Evolutionary conservation across 176 grass and related monocot species (phyloP).

Genomic region (Zea mays): DNA sequence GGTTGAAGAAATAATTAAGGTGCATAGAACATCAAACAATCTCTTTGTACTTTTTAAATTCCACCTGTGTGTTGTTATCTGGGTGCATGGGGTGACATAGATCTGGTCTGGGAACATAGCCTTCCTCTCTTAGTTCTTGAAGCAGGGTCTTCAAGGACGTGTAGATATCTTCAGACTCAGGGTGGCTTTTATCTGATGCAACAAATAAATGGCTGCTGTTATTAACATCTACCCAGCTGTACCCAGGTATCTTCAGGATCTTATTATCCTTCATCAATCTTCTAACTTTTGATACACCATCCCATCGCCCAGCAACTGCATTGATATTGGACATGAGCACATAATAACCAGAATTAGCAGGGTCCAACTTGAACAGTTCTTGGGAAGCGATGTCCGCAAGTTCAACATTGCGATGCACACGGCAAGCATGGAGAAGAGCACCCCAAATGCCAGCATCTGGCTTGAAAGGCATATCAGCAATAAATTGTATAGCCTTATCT

Average conservation of each 20-base stretch:
- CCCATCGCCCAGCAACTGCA: constrained; percentile 80
- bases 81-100: constrained; percentile 32
- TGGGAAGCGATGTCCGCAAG: constrained; percentile 70
- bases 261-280: constrained; percentile 84
- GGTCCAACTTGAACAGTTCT: constrained; percentile 69
- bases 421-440: constrained; percentile 73
- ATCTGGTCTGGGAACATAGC: constrained; percentile 60
- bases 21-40: constrained; percentile 4
- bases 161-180: constrained; percentile 67
- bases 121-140: constrained; percentile 74
- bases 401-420: constrained; percentile 61
- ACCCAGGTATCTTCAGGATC: constrained; percentile 73
- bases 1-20: constrained; percentile 28
- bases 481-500: constrained; percentile 67
- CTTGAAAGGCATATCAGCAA: constrained; percentile 68
- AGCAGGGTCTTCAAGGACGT: constrained; percentile 60
- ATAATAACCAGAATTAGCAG: constrained; percentile 86
- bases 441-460: constrained; percentile 88
- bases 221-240: constrained; percentile 82
- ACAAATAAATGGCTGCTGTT: constrained; percentile 68
- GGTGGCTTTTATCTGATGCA: constrained; percentile 71
- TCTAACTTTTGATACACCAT: constrained; percentile 70
- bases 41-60: background rate
- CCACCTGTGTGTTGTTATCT: constrained; percentile 39
- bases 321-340: constrained; percentile 90